Percentiles rank a stretch among this genome's conserved stretches.
Conservation (phyloP, 2,329 filamentous ascomycete genomes). For the Arachnopeziza araneosa region DNA sequence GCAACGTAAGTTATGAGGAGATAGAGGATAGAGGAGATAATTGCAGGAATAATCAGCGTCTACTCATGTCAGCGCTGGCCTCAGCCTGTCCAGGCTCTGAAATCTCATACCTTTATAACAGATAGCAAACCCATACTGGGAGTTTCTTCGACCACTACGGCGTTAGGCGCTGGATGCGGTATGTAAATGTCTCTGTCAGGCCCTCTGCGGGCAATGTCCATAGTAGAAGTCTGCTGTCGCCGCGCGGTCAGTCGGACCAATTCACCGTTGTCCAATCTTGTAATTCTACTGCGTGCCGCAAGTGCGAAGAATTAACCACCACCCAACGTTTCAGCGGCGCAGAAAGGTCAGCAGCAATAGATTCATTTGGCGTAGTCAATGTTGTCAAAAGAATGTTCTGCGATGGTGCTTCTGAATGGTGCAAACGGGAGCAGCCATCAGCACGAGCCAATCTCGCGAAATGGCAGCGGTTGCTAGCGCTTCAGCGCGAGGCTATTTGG, state of each 20-base stretch:
- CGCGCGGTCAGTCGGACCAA: background rate
- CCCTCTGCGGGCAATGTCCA: background rate
- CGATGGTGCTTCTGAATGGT: background rate
- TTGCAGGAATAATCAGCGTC: slow-evolving; percentile 65
- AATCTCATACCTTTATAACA: slow-evolving; percentile 25
- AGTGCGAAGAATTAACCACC: background rate
- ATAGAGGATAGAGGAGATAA: slow-evolving; percentile 66
- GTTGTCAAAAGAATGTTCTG: background rate
- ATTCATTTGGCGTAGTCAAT: background rate
- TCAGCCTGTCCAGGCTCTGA: background rate
- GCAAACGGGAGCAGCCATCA: background rate
- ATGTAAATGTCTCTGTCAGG: slow-evolving; percentile 20
- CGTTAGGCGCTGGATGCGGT: slow-evolving; percentile 27
- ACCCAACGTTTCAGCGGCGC: background rate
- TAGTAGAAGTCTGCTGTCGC: slow-evolving; percentile 4
- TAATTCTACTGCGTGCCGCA: background rate
- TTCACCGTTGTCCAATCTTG: too few relatives aligned
- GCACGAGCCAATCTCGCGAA: background rate
- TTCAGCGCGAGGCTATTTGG: background rate
- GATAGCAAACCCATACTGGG: slow-evolving; percentile 26
- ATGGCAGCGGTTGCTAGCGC: background rate
- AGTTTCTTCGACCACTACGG: slow-evolving; percentile 27
- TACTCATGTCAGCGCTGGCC: slow-evolving; percentile 29
- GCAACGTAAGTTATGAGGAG: slow-evolving; percentile 59
- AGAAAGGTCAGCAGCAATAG: background rate